These are phyloP conservation scores for Tagetes patula DNA, from an alignment of 129 eudicot species.

Conservation along the genomic window DNA sequence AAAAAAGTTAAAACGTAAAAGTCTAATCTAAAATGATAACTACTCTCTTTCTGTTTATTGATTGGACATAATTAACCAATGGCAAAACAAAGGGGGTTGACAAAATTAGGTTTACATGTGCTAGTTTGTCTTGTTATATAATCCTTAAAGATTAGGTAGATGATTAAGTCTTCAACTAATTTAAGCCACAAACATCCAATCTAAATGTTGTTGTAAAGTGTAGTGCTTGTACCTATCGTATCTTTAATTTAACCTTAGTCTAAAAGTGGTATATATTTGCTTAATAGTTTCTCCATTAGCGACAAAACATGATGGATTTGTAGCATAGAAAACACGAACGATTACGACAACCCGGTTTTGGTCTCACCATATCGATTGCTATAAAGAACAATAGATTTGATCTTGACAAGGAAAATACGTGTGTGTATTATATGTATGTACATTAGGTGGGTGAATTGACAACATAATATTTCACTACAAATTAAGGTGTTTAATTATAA, in stretches of 20 bases:
- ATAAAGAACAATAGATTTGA: not conserved
- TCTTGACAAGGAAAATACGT: not conserved
- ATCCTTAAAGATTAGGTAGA: constrained; percentile 24
- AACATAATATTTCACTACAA: not conserved
- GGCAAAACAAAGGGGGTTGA: constrained; percentile 5
- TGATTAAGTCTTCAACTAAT: constrained; percentile 20
- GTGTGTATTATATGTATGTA: constrained; percentile 12
- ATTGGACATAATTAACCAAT: constrained; percentile 22
- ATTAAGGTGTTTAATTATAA: too few species aligned
- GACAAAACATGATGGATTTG: constrained; percentile 19
- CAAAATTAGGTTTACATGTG: constrained; percentile 13
- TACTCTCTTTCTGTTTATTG: not conserved
- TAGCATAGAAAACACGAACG: constrained; percentile 6
- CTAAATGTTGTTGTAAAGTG: constrained; percentile 21
- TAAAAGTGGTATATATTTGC: not conserved
- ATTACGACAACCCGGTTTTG: constrained; percentile 2
- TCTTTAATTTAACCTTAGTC: constrained; percentile 9
- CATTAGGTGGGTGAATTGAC: not conserved
- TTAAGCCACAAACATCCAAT: constrained; percentile 28
- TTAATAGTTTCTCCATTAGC: constrained; percentile 24
- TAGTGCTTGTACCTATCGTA: constrained; percentile 23
- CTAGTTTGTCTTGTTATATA: constrained; percentile 21
- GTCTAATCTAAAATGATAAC: constrained; percentile 13
- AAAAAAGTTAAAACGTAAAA: not conserved
- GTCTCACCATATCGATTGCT: not conserved